Conservation (phyloP, 208 protist species). For the Trypanosoma boissoni region DNA sequence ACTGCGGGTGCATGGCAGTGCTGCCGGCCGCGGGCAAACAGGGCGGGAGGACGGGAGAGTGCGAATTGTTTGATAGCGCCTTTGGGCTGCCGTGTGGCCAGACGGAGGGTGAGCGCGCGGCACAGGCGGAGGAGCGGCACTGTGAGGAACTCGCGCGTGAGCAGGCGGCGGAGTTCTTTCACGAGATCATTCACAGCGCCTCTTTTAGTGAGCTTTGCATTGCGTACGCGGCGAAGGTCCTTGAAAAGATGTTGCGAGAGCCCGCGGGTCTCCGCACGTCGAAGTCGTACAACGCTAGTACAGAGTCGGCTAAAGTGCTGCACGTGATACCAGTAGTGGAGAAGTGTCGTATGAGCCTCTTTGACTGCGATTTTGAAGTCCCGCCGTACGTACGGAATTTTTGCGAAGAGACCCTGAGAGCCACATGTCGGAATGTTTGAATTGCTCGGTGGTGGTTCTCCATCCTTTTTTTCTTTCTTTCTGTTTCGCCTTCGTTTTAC, state of each 20-base stretch:
- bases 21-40: neutral
- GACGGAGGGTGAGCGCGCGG: slow-evolving; percentile 15
- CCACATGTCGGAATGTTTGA: slow-evolving; percentile 42
- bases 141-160: slow-evolving; percentile 37
- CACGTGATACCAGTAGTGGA: slow-evolving; percentile 61
- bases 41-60: neutral
- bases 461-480: neutral
- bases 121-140: slow-evolving; percentile 37
- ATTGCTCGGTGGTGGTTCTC: too few species aligned
- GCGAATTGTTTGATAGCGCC: slow-evolving; percentile 9
- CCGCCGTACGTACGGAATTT: slow-evolving; percentile 62
- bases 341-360: slow-evolving; percentile 36
- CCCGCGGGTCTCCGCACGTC: slow-evolving; percentile 36
- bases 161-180: slow-evolving; percentile 59
- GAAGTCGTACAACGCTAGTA: slow-evolving; percentile 50
- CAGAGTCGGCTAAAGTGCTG: slow-evolving; percentile 51
- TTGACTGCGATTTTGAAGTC: slow-evolving; percentile 68
- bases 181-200: slow-evolving; percentile 50
- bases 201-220: slow-evolving; percentile 71
- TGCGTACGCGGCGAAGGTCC: slow-evolving; percentile 41
- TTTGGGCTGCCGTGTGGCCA: slow-evolving; percentile 15
- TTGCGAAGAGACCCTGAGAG: slow-evolving; percentile 64
- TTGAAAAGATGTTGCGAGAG: slow-evolving; percentile 26
- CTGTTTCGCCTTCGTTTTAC: neutral
- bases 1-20: slow-evolving; percentile 33